Base-by-base conservation (phyloP, 768 basidiomycete genomes). In the Trametes cingulata region DNA sequence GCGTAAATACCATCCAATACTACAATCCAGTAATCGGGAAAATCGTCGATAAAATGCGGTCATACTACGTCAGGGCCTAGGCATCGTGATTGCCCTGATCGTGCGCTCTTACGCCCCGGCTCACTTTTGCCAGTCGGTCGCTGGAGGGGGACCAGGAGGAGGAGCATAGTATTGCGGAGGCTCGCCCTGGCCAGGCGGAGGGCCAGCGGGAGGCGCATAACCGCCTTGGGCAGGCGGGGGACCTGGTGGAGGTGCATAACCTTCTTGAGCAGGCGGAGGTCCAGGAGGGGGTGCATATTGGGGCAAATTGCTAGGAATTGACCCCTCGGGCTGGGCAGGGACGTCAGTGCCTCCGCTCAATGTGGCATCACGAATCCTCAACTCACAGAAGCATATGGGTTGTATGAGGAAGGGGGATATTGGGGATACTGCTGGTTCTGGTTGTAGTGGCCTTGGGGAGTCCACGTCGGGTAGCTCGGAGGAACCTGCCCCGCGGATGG, bases 341-440 rank as follows among this genome's bases (percentile, higher is more conserved):
- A 59, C 15, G 45, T 50, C 36, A 59, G 43, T 20, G 20, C 9
- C 52, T 33, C 9, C 24, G 19, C 2, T 2, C 22, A 22, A 27
- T 0, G 15, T 5, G 22, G 14, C 50, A 59, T 37, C 14, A 20
- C 27, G 10, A 49, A 17, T 15, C 27, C 25, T 50, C 15, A 36
- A 61, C 65, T 24, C 5, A 66, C 65, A 45, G 60, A 58, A 25
- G 62, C 35, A 22, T 63, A 62, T 0, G 62, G 62, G 41, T 61
- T 41, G 42, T 62, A 52, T 7, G 61, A n/a, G 10, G 41, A 45
- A 6, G 56, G 59, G 8, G 65, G 66, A 35, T 64, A 64, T 47
- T 67, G 63, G 22, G 62, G 62, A 15, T 45, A 46, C 12, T 50
- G 37, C 6, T 52, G 33, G 13, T 49, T 50, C 4, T 56, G 19